Base-by-base conservation (phyloP, 352 stramenopile genomes). In the Phytopythium aichiense region DNA sequence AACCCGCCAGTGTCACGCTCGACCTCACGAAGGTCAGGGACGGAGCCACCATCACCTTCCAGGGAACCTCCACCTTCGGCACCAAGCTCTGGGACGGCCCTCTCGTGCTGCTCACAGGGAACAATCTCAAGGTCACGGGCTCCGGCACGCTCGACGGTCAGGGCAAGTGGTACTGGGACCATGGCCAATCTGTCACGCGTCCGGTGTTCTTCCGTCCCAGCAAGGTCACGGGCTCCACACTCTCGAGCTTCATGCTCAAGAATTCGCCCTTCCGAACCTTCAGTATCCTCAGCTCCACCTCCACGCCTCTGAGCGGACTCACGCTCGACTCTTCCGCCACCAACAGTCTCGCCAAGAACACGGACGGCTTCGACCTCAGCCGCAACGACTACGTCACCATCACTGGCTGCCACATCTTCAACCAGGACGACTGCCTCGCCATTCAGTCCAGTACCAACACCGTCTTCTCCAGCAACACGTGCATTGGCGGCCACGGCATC, bases 121-220 rank as follows among this genome's bases (percentile, higher is more conserved):
- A 43, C 1, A 53, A 70, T 25, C 37, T 79, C 40, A 76, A 40
- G 20, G 63, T 79, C n/a, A 59, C 64, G 42, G 72, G 72, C 38
- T 55, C 68, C n/a, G 72, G 72, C 28, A 74, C 67, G 13, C 64
- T 79, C 9, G 72, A 79, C n/a, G 72, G 72, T 22, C 66, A 79
- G 52, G 68, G 72, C 4, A 28, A 54, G 8, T 74, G 65, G 68
- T 79, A 79, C 66, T 79, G 69, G 72, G 65, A 63, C 35, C 61
- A 80, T 42, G 67, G 61, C 16, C 52, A 67, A 38, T 60, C 42
- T 2, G 60, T 64, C 45, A 74, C 60, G 13, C 62, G 68, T 4
- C 72, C 72, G 8, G n/a, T 76, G n/a, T 77, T 79, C 54, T 75
- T 80, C 63, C 67, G 69, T 30, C 38, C 73, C 0, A 54, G 37